Evolutionary conservation across 176 grass and related monocot species (phyloP).

Genomic region (Oryza brachyantha): DNA sequence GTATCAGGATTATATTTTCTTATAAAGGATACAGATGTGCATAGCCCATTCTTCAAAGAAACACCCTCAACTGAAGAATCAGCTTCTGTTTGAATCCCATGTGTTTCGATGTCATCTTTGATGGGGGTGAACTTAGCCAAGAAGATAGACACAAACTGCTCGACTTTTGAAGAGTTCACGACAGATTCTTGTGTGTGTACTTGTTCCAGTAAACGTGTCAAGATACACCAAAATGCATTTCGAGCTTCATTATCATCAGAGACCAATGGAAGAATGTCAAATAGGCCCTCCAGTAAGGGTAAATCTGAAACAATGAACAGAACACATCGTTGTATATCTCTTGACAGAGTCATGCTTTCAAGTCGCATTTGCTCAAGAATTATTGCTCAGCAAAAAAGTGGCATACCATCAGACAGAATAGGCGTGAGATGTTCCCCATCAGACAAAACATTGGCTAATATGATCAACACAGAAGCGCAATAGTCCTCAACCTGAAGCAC

Average conservation of each 20-base stretch:
- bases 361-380: neutral
- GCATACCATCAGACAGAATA: conserved; percentile 54
- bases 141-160: conserved; percentile 50
- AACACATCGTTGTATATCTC: neutral
- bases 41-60: conserved; percentile 41
- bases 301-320: conserved; percentile 58
- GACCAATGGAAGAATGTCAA: conserved; percentile 65
- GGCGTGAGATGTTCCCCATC: conserved; percentile 61
- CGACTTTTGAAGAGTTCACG: conserved; percentile 27
- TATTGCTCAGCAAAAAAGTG: conserved; percentile 11
- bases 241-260: conserved; percentile 59
- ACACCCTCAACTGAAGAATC: conserved; percentile 33
- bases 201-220: conserved; percentile 50
- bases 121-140: conserved; percentile 57
- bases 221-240: conserved; percentile 75
- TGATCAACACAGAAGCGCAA: conserved; percentile 62
- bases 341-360: conserved; percentile 22
- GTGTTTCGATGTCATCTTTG: conserved; percentile 61
- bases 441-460: conserved; percentile 81
- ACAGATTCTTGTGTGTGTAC: conserved; percentile 32
- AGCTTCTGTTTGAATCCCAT: conserved; percentile 34
- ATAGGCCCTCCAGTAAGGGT: conserved; percentile 56
- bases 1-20: conserved; percentile 1
- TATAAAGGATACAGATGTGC: conserved; percentile 71
- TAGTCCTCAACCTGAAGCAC: conserved; percentile 55